Percentiles rank a stretch among this genome's conserved stretches.
Evolutionary conservation across 352 stramenopile genomes (phyloP).

Genomic region (Globisporangium uncinulatum): DNA sequence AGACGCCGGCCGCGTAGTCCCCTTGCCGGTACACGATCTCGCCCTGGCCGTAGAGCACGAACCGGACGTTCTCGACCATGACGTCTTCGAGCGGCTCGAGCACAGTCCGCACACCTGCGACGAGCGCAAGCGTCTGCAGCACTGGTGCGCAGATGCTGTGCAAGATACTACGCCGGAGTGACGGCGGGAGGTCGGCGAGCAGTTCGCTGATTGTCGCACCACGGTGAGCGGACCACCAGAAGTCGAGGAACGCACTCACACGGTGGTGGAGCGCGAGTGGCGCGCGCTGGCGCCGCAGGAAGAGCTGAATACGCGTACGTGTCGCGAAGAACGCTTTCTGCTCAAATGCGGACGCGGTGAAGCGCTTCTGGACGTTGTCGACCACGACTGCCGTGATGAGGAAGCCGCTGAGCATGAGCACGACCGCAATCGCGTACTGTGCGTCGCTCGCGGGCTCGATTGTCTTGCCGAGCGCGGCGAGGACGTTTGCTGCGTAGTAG

Average conservation of each 20-base stretch:
- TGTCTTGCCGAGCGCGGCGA: constrained; percentile 25
- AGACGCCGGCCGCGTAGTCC: constrained; percentile 26
- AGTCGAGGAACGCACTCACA: constrained; percentile 39
- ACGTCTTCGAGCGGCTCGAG: constrained; percentile 22
- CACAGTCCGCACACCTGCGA: constrained; percentile 19
- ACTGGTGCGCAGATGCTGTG: constrained; percentile 27
- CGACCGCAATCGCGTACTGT: constrained; percentile 31
- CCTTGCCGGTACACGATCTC: constrained; percentile 34
- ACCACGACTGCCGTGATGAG: constrained; percentile 45
- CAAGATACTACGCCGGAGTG: constrained; percentile 28
- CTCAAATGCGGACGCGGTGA: constrained; percentile 38
- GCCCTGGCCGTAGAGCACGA: constrained; percentile 33
- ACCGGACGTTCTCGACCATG: constrained; percentile 30
- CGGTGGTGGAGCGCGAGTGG: constrained; percentile 32
- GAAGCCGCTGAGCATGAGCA: constrained; percentile 48
- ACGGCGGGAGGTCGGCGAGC: constrained; percentile 24
- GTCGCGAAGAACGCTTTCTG: constrained; percentile 40
- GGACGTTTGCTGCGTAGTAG: constrained; percentile 30
- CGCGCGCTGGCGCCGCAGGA: constrained; percentile 35
- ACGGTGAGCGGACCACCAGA: constrained; percentile 40
- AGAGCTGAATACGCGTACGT: constrained; percentile 34
- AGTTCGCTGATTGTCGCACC: constrained; percentile 34
- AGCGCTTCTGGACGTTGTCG: constrained; percentile 45
- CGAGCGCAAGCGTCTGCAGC: constrained; percentile 25
- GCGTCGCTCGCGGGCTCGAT: constrained; percentile 31